Conservation (phyloP, 2,329 filamentous ascomycete species). For the Triangularia verruculosa region DNA sequence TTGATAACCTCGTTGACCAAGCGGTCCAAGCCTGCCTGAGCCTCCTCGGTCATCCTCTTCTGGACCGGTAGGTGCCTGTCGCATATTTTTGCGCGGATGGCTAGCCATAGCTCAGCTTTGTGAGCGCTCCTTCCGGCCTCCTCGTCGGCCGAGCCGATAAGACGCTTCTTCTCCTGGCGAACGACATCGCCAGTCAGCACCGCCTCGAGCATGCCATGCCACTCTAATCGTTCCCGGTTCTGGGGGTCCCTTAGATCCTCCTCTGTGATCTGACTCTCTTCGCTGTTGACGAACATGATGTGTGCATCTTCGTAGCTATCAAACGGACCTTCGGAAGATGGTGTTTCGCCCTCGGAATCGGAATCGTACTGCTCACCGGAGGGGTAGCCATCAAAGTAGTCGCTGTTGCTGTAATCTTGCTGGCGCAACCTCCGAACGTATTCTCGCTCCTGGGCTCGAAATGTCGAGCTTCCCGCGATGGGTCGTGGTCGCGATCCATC, state of each 20-base stretch:
- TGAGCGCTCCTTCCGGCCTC: slow-evolving; percentile 61
- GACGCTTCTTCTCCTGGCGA: slow-evolving; percentile 92
- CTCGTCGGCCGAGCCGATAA: slow-evolving; percentile 73
- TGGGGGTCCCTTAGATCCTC: slow-evolving; percentile 87
- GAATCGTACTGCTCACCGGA: slow-evolving; percentile 66
- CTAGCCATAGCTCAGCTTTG: slow-evolving; percentile 82
- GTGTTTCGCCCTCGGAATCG: slow-evolving; percentile 87
- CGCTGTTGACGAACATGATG: slow-evolving; percentile 87
- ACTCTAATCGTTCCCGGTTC: slow-evolving; percentile 88
- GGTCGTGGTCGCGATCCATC: slow-evolving; percentile 53
- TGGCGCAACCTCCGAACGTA: slow-evolving; percentile 91
- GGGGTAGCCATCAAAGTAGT: slow-evolving; percentile 74
- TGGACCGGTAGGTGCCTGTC: slow-evolving; percentile 83
- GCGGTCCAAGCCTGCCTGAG: slow-evolving; percentile 67
- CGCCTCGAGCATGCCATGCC: slow-evolving; percentile 96
- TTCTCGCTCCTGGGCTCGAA: slow-evolving; percentile 82
- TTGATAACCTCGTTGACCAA: slow-evolving; percentile 83
- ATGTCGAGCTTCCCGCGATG: slow-evolving; percentile 44
- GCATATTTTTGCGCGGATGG: slow-evolving; percentile 77
- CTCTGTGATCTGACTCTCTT: slow-evolving; percentile 80
- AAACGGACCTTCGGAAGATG: slow-evolving; percentile 76
- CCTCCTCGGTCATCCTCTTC: slow-evolving; percentile 82
- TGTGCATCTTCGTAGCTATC: slow-evolving; percentile 92
- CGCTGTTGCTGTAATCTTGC: slow-evolving; percentile 52
- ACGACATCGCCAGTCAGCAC: slow-evolving; percentile 96